A percentile compares a stretch with the other conserved stretches of the same genome.
These are phyloP conservation scores for Neurospora sp. DNA, from an alignment of 495 filamentous ascomycete species.

Conservation along the genomic window DNA sequence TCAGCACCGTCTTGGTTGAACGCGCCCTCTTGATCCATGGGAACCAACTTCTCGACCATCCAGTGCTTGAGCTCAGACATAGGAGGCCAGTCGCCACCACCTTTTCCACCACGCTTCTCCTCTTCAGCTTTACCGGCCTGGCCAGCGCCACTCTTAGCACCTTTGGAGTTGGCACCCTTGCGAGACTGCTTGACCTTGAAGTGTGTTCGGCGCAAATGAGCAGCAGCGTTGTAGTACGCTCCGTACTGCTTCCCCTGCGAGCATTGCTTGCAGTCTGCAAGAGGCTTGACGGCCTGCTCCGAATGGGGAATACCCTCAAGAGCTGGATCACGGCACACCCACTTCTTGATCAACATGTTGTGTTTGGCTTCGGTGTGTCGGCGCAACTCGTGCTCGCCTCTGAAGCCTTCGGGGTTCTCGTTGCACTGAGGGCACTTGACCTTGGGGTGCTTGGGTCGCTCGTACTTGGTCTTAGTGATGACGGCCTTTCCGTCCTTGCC, in stretches of 20 bases:
- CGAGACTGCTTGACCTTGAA: conserved; percentile 48
- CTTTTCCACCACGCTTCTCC: conserved; percentile 69
- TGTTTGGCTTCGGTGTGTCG: conserved; percentile 80
- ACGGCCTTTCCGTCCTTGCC: conserved; percentile 36
- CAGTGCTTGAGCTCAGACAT: conserved; percentile 76
- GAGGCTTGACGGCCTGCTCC: conserved; percentile 47
- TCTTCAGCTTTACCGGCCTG: conserved; percentile 21
- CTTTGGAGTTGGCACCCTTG: conserved; percentile 28
- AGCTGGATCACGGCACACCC: conserved; percentile 50
- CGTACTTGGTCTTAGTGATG: conserved; percentile 60
- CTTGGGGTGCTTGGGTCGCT: conserved; percentile 67
- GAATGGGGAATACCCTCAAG: conserved; percentile 24
- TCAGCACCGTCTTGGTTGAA: conserved; percentile 18
- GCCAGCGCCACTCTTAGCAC: conserved; percentile 26
- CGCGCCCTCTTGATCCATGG: conserved; percentile 21
- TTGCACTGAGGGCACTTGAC: conserved; percentile 66
- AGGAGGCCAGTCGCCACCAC: conserved; percentile 69
- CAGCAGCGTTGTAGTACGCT: conserved; percentile 92
- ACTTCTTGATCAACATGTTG: conserved; percentile 62
- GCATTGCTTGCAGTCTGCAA: conserved; percentile 85
- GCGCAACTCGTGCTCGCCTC: conserved; percentile 86
- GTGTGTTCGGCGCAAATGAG: conserved; percentile 82
- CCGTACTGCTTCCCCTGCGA: conserved; percentile 68
- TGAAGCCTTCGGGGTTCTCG: conserved; percentile 75
- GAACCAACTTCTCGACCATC: conserved; percentile 60